Percentiles rank a stretch among this genome's conserved stretches.
Conservation (phyloP, 768 basidiomycete genomes). For the Lentinula guzmanii region DNA sequence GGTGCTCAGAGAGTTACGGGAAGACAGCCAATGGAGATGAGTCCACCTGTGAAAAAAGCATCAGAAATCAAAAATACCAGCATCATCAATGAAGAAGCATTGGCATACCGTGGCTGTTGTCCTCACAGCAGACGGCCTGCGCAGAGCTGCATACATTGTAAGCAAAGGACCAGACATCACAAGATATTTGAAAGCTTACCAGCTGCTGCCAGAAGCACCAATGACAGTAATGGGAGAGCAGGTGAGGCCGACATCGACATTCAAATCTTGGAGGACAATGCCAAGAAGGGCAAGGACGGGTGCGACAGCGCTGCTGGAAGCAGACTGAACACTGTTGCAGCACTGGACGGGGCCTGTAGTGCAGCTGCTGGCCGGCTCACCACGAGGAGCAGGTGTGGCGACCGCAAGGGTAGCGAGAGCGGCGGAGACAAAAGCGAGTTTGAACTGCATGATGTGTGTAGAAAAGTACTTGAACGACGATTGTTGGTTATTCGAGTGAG, state of each 20-base stretch:
- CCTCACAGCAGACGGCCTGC: conserved; percentile 1
- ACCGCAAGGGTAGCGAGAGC: neutral
- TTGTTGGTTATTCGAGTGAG: neutral
- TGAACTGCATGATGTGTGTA: conserved; percentile 1
- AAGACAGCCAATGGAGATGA: conserved; percentile 2
- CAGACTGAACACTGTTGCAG: neutral
- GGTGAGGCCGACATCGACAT: neutral
- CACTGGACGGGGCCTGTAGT: neutral
- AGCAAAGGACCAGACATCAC: neutral
- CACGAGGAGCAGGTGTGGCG: conserved; percentile 1
- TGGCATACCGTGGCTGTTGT: conserved; percentile 2
- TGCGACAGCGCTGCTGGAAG: conserved; percentile 5
- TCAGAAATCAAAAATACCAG: neutral
- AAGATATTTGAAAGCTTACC: neutral
- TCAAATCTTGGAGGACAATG: conserved; percentile 45
- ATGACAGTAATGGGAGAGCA: conserved; percentile 6
- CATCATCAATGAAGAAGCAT: neutral
- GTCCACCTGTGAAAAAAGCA: neutral
- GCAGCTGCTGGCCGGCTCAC: conserved; percentile 2
- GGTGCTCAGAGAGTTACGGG: neutral
- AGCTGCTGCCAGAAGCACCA: neutral
- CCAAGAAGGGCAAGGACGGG: conserved; percentile 10
- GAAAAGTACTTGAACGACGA: conserved; percentile 1
- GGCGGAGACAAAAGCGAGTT: conserved; percentile 1
- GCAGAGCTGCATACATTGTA: neutral